Evolutionary conservation across 129 eudicot genomes (phyloP), one percentile per base, ranked within the genome.

Genomic region (Artemisia argyi): DNA sequence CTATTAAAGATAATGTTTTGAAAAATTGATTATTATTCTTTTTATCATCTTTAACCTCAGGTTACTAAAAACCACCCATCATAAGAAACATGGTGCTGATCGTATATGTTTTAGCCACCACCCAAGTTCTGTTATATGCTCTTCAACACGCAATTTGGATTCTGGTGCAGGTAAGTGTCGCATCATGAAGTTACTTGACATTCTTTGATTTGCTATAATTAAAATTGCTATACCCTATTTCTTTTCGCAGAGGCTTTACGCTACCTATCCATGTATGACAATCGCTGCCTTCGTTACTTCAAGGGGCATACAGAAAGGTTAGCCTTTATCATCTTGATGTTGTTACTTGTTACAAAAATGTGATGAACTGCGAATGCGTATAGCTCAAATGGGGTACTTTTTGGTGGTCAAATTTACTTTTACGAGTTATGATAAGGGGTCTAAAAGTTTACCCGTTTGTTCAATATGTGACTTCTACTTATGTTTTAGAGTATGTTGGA

Each of bases 51-150:
- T 46, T 57, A 61, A 67, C 53, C 78, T 61, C 85, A 94, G 98
- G 83, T 80, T 94, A 82, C 78, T 94, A 81, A 94, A 94, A 70
- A 90, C 98, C 0, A 94, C 98, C 42, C 86, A 84, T 71, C 98
- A 94, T 49, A 90, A 88, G 86, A 90, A 84, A 68, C 97, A 94
- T 65, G 98, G 98, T 58, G 97, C 98, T 66, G 98, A 94, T 78
- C 83, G 90, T 73, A 83, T 94, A 83, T 94, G 97, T 77, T 94
- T 94, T 75, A 86, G 96, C 61, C 98, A 94, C 78, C 98, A 94
- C 78, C 91, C 96, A 22, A 90, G 88, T 78, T 87, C 97, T 18
- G 93, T 90, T 58, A 77, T 94, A 76, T 87, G 97, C 85, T 90
- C 98, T 47, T 94, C 98, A 69, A 90, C 72, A 69, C 71, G 78